A percentile compares a stretch with the other conserved stretches of the same genome.
phyloP scores from a whole-genome alignment of 345 rosid genomes.

The Eucalyptus marginata region DNA sequence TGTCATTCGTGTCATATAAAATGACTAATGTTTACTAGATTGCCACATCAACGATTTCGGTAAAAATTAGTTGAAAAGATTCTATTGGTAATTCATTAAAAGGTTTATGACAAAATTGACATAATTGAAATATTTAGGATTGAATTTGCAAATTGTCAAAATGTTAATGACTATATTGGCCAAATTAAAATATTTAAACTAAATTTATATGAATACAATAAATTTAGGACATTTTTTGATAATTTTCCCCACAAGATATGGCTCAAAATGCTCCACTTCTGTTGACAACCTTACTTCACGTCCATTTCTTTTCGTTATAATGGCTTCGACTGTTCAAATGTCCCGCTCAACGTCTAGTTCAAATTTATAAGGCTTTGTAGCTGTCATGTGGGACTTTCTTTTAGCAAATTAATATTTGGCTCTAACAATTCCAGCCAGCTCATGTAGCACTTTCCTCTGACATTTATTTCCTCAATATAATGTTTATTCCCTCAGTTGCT shows the following conservation, averaged over 20 bases:
- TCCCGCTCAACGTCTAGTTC: not conserved
- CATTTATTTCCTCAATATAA: not conserved
- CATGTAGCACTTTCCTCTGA: not conserved
- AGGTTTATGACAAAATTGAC: not conserved
- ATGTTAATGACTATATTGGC: too few relatives aligned
- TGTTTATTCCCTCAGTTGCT: not conserved
- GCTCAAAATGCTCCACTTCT: not conserved
- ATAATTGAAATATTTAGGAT: accelerated
- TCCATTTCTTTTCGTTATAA: not conserved
- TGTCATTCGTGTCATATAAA: accelerated
- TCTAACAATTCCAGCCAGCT: not conserved
- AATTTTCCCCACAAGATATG: not conserved
- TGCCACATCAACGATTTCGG: accelerated
- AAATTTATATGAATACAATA: not conserved
- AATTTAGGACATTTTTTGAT: too few relatives aligned
- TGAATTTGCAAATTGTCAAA: too few relatives aligned
- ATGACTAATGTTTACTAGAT: accelerated
- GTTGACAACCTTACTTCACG: not conserved
- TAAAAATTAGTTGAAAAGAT: too few relatives aligned
- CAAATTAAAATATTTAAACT: not conserved
- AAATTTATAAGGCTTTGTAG: not conserved
- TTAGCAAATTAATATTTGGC: not conserved
- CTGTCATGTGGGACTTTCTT: not conserved
- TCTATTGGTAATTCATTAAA: too few relatives aligned
- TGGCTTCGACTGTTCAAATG: not conserved